Evolutionary conservation across 306 rosid species (phyloP), one percentile per base, ranked within the genome.

Genomic region (Luffa aegyptiaca): DNA sequence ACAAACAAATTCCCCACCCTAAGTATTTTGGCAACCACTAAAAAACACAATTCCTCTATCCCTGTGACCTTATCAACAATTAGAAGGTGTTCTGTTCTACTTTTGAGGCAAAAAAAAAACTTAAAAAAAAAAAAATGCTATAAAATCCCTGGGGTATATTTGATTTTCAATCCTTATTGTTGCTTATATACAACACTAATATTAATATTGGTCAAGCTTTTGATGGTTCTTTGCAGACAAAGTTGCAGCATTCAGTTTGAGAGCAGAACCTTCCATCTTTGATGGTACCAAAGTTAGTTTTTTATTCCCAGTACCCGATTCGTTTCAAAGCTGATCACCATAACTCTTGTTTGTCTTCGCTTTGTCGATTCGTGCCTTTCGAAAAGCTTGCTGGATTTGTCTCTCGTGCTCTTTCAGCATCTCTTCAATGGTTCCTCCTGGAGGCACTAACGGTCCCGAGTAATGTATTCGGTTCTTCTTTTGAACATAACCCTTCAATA

Each of bases 331-430:
- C 49, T 35, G 52, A 57, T 71, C 69, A 33, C 65, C 49, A 2
- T 42, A 35, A 79, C 36, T 77, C 6, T 37, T 65, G 81, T 81
- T 88, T 16, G 80, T 82, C 82, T 86, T 88, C 26, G 63, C 80
- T 80, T 89, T 90, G 71, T 84, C 89, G 20, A 81, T 31, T 17
- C 87, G 89, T 6, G 94, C 97, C 81, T 90, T 90, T 18, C 98
- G 93, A 55, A 92, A 92, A 39, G 96, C 97, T 78, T 91, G 96
- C 83, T 92, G 98, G 86, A 95, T 95, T 82, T 91, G 88, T 76
- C 88, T 87, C 79, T 95, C 98, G 26, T 95, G 98, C 85, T 92
- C 97, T 82, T 75, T 88, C 26, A 95, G 88, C 97, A 95, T 90
- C 83, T 95, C 97, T 31, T 95, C 98, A 39, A 95, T 82, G 84